Conservation (phyloP, 805 yeast species). For the Ogataea allantospora region DNA sequence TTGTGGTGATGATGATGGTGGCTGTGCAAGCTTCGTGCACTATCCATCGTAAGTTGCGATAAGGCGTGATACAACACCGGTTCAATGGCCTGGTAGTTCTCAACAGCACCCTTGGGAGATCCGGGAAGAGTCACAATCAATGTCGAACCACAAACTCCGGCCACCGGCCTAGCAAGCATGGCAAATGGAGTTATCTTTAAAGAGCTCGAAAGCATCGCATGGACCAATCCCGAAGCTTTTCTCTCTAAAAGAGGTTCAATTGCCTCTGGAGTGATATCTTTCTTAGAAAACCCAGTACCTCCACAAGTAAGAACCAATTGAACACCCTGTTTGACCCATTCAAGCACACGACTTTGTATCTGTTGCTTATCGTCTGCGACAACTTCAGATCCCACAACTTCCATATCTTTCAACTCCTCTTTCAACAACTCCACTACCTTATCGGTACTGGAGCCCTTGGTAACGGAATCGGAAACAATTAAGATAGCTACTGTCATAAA, state of each 20-base stretch:
- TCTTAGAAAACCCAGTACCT: conserved; percentile 49
- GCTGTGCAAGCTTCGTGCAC: conserved; percentile 42
- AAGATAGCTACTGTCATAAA: conserved; percentile 31
- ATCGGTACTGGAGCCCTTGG: conserved; percentile 33
- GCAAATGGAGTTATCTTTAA: conserved; percentile 47
- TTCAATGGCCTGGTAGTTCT: conserved; percentile 41
- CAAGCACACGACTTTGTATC: conserved; percentile 31
- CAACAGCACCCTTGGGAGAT: conserved; percentile 48
- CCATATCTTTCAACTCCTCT: conserved; percentile 14
- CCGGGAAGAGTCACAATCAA: conserved; percentile 51
- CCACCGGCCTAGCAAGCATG: conserved; percentile 48
- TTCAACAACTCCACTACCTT: conserved; percentile 32
- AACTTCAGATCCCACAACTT: conserved; percentile 20
- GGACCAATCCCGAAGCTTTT: conserved; percentile 50
- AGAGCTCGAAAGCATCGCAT: conserved; percentile 44
- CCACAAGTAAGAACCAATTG: conserved; percentile 46
- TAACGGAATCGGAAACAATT: conserved; percentile 43
- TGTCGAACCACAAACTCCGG: conserved; percentile 40
- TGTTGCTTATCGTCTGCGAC: conserved; percentile 38
- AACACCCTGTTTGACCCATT: conserved; percentile 28
- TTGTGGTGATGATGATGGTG: conserved; percentile 23
- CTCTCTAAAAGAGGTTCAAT: conserved; percentile 40
- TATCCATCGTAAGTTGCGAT: conserved; percentile 34
- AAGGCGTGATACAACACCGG: conserved; percentile 44
- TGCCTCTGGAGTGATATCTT: conserved; percentile 53